Percentiles rank a stretch among this genome's conserved stretches.
phyloP scores from a whole-genome alignment of 805 yeast genomes.

The Lipomyces spencermartinsiae region DNA sequence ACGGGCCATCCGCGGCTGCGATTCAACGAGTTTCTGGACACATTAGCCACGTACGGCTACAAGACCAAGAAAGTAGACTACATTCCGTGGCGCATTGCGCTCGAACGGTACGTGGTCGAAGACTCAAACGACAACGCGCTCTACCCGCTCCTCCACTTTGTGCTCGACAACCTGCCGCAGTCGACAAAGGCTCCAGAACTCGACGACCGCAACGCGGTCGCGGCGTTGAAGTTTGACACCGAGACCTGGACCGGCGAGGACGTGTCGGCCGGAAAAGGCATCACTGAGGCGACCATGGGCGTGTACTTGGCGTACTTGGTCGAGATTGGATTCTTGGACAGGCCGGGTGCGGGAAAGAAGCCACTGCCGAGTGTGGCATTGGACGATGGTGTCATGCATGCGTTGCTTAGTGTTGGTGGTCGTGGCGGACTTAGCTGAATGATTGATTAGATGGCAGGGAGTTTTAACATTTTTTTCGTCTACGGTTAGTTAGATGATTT shows the following conservation, averaged over 20 bases:
- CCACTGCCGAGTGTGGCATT: conserved; percentile 64
- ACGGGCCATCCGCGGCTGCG: conserved; percentile 94
- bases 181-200: conserved; percentile 94
- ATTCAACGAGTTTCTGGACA: conserved; percentile 74
- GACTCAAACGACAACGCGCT: conserved; percentile 73
- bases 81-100: conserved; percentile 73
- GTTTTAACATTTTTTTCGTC: too few species aligned
- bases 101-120: conserved; percentile 79
- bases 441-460: too few species aligned
- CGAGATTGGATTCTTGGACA: conserved; percentile 78
- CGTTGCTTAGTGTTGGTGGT: conserved; percentile 50
- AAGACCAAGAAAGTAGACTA: conserved; percentile 67
- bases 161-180: conserved; percentile 87
- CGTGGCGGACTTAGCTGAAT: conserved; percentile 41
- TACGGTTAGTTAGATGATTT: too few species aligned
- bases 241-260: conserved; percentile 67
- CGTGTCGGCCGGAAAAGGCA: conserved; percentile 73
- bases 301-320: conserved; percentile 80
- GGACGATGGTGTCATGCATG: conserved; percentile 48
- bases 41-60: conserved; percentile 76
- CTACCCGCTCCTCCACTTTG: conserved; percentile 92
- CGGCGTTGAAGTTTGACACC: conserved; percentile 67
- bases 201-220: conserved; percentile 82
- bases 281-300: conserved; percentile 69
- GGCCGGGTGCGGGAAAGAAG: conserved; percentile 55